phyloP scores from a whole-genome alignment of 768 basidiomycete species.

The Termitomyces heimii region DNA sequence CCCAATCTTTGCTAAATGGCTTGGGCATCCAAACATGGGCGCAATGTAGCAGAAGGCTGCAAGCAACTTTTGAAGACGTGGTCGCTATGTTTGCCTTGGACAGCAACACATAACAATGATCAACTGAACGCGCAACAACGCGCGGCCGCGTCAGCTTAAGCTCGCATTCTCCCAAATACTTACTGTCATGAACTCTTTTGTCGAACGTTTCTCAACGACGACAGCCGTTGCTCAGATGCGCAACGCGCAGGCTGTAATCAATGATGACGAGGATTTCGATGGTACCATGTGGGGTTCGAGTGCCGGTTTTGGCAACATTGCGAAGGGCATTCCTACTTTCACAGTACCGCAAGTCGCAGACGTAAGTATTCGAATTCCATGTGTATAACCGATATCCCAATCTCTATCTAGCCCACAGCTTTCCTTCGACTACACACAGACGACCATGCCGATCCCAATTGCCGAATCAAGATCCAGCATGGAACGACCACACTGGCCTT shows the following conservation, averaged over 20 bases:
- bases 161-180: conserved; percentile 2
- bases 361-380: conserved; percentile 39
- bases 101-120: conserved; percentile 24
- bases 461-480: conserved; percentile 97
- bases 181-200: conserved; percentile 66
- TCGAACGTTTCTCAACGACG: conserved; percentile 59
- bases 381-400: conserved; percentile 1
- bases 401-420: conserved; percentile 62
- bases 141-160: conserved; percentile 40
- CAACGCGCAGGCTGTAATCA: conserved; percentile 40
- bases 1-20: conserved; percentile 35
- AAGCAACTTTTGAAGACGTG: not conserved
- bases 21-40: conserved; percentile 15
- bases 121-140: conserved; percentile 28
- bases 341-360: conserved; percentile 68
- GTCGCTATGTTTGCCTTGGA: conserved; percentile 3
- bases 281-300: conserved; percentile 79
- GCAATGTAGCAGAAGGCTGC: not conserved
- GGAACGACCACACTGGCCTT: conserved; percentile 98
- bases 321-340: conserved; percentile 69
- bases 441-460: conserved; percentile 89
- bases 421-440: conserved; percentile 94
- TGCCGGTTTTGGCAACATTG: conserved; percentile 75
- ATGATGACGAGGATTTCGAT: conserved; percentile 58
- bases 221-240: conserved; percentile 42